phyloP scores from a whole-genome alignment of 2,329 filamentous ascomycete genomes.

The Uncinocarpus reesii region DNA sequence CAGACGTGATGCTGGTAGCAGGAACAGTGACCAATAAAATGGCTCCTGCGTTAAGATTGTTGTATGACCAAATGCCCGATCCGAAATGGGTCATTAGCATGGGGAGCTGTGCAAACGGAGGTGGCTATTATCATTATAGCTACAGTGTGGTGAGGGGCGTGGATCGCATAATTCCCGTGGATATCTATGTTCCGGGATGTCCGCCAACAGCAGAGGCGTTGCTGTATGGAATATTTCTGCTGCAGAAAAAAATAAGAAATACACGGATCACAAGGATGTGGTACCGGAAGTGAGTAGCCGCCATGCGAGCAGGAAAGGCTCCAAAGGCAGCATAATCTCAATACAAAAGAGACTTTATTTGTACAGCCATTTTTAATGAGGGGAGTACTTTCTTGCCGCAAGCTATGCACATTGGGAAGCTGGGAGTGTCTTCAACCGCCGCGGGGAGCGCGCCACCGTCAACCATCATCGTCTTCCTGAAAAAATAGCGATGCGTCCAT shows the following conservation, averaged over 20 bases:
- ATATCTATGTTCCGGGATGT: slow-evolving; percentile 70
- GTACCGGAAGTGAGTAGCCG: slow-evolving; percentile 39
- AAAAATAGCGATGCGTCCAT: neutral
- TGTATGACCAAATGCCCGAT: slow-evolving; percentile 94
- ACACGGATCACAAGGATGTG: slow-evolving; percentile 44
- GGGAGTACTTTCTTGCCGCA: no score
- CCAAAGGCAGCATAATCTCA: no score
- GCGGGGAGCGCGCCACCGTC: no score
- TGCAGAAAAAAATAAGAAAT: slow-evolving; percentile 63
- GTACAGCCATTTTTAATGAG: no score
- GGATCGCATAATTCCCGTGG: slow-evolving; percentile 67
- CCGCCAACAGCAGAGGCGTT: slow-evolving; percentile 45
- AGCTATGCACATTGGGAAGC: no score
- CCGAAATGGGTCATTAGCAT: slow-evolving; percentile 79
- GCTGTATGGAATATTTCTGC: slow-evolving; percentile 57
- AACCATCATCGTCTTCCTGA: neutral
- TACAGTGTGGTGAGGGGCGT: slow-evolving; percentile 67
- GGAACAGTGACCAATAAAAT: slow-evolving; percentile 94
- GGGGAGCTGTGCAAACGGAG: slow-evolving; percentile 76
- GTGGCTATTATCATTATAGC: slow-evolving; percentile 79
- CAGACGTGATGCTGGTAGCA: slow-evolving; percentile 88
- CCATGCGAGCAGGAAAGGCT: neutral
- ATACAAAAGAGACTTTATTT: no score
- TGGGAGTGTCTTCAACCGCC: no score
- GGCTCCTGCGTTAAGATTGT: slow-evolving; percentile 78